Evolutionary conservation across 2,329 filamentous ascomycete species (phyloP), one percentile per base, ranked within the genome.

Genomic region (Pseudogymnoascus sp.): DNA sequence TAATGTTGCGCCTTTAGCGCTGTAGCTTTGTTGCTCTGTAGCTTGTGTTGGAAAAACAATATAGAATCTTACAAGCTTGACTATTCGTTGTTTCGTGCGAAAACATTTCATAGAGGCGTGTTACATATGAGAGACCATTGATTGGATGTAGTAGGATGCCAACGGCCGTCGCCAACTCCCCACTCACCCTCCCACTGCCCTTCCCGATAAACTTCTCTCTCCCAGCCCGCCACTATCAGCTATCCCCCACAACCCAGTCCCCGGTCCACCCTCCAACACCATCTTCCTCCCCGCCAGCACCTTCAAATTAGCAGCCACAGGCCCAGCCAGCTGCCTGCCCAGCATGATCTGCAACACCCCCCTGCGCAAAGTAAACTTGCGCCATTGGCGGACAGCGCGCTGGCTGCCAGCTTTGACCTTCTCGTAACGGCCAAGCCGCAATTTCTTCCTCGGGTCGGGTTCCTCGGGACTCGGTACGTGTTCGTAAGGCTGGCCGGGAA

Each of bases 301-400:
- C 42, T 62, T 64, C 59, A 64, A 23, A 37, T 45, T 61, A 36
- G 47, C 31, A 12, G 39, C 39, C 6, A 61, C 60, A 11, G 70
- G 68, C 23, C 60, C 65, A 18, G 70, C 66, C 34, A 72, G 65
- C 21, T 70, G 65, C 57, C 71, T 67, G 6, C 71, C 71, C 7
- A 72, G 21, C 6, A 71, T 45, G 1, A 71, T 14, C 3, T 47
- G 39, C n/a, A 72, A 65, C 8, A 72, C 61, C 12, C 63, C 59
- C 31, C 65, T 70, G 29, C 64, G 64, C 23, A 72, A 57, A 3
- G 69, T 8, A 47, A 66, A 11, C 5, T 61, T 47, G 36, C 69
- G 62, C 37, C 60, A 62, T 34, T 64, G 66, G 14, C 69, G 66
- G 10, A 57, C 12, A 57, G n/a, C 26, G n/a, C 51, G 51, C 11